Conservation (phyloP, 148 eudicot species). For the Vaccinium corymbosum region DNA sequence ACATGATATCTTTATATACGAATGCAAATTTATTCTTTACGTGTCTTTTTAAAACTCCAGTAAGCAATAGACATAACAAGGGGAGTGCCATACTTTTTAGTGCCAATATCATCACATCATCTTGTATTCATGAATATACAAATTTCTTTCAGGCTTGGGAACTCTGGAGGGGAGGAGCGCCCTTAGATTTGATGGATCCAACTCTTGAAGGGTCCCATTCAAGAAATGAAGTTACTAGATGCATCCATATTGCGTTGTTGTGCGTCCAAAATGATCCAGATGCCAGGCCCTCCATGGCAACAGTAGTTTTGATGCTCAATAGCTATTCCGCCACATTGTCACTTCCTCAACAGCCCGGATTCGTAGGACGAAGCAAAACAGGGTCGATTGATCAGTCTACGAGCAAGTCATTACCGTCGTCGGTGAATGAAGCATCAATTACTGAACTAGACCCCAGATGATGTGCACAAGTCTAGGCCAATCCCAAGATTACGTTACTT, state of each 20-base stretch:
- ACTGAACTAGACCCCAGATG: slow-evolving; percentile 5
- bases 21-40: background rate
- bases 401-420: background rate
- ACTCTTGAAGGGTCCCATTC: slow-evolving; percentile 17
- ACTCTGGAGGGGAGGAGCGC: slow-evolving; percentile 19
- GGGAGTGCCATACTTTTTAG: background rate
- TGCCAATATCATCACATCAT: background rate
- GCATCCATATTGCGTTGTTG: slow-evolving; percentile 30
- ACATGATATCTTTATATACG: background rate
- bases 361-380: background rate
- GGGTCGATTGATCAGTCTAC: background rate
- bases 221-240: slow-evolving; percentile 32
- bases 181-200: slow-evolving; percentile 31
- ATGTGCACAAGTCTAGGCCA: background rate
- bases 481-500: background rate
- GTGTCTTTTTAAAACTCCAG: background rate
- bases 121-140: background rate
- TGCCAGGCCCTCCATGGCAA: slow-evolving; percentile 39
- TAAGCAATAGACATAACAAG: background rate
- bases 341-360: slow-evolving; percentile 26
- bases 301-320: slow-evolving; percentile 24
- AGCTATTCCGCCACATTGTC: slow-evolving; percentile 23
- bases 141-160: slow-evolving; percentile 27
- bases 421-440: slow-evolving; percentile 1
- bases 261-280: slow-evolving; percentile 36